These are phyloP conservation scores for Pseudozyma sp. DNA, from an alignment of 1,284 basidiomycete species.

Conservation along the genomic window DNA sequence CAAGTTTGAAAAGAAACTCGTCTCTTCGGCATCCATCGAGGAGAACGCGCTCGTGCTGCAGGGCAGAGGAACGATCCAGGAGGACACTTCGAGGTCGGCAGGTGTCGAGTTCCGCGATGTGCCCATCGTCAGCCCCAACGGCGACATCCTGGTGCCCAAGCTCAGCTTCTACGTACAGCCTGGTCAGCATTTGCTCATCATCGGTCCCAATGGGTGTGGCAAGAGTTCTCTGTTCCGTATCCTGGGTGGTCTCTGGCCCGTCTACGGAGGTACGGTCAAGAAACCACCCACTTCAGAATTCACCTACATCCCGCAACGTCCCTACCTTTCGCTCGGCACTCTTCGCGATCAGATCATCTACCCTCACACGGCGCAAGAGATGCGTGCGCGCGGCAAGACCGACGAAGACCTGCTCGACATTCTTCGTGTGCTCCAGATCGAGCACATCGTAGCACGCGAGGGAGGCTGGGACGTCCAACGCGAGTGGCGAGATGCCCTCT, in stretches of 20 bases:
- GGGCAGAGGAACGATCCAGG: slow-evolving; percentile 78
- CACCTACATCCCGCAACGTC: slow-evolving; percentile 94
- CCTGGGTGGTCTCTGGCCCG: slow-evolving; percentile 94
- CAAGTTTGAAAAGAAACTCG: slow-evolving; percentile 88
- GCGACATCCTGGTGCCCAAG: slow-evolving; percentile 82
- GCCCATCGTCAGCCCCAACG: slow-evolving; percentile 95
- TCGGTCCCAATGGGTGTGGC: slow-evolving; percentile 77
- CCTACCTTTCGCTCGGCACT: slow-evolving; percentile 91
- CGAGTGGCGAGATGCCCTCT: slow-evolving; percentile 93
- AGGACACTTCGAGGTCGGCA: slow-evolving; percentile 44
- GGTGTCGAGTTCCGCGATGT: slow-evolving; percentile 92
- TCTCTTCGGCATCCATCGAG: slow-evolving; percentile 76
- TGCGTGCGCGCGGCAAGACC: slow-evolving; percentile 62
- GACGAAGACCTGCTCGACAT: slow-evolving; percentile 83
- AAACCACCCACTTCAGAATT: slow-evolving; percentile 91
- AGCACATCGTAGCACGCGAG: slow-evolving; percentile 88
- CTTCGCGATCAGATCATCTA: slow-evolving; percentile 87
- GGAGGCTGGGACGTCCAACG: slow-evolving; percentile 90
- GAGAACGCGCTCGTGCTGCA: slow-evolving; percentile 84
- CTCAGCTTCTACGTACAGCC: slow-evolving; percentile 90
- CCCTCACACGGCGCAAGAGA: slow-evolving; percentile 78
- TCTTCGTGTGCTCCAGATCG: slow-evolving; percentile 85
- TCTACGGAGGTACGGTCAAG: slow-evolving; percentile 92
- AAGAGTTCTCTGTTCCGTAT: slow-evolving; percentile 82
- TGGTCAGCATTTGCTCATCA: slow-evolving; percentile 75